Evolutionary conservation across 139 green algal species (phyloP).

Genomic region (Closterium sp.): DNA sequence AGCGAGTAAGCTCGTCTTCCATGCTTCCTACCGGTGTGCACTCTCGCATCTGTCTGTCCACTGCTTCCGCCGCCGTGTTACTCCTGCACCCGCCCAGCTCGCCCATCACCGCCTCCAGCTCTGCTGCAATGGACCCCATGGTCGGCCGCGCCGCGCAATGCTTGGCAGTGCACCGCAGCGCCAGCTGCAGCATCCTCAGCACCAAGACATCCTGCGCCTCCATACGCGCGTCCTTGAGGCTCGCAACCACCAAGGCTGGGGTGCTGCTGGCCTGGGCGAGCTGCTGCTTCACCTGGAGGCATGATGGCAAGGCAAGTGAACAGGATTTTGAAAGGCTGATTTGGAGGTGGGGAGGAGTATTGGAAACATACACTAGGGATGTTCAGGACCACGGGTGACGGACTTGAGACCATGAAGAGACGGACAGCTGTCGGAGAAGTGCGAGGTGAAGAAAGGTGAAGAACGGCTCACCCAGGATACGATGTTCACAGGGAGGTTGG

Average conservation of each 20-base stretch:
- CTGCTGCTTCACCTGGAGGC: background rate
- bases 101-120: background rate
- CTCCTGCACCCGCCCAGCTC: background rate
- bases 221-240: background rate
- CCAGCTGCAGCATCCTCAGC: background rate
- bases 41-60: background rate
- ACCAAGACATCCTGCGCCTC: background rate
- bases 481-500: background rate
- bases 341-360: background rate
- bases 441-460: background rate
- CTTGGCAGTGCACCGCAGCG: background rate
- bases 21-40: background rate
- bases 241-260: background rate
- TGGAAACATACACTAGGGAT: background rate
- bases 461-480: background rate
- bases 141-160: background rate
- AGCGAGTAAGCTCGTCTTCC: background rate
- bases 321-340: background rate
- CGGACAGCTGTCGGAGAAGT: background rate
- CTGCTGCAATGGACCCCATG: background rate
- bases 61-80: background rate
- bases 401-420: no score
- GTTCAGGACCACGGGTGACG: no score
- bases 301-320: no score
- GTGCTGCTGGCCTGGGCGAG: background rate